Conservation (phyloP, 495 filamentous ascomycete genomes). For the Bombardia bombarda region DNA sequence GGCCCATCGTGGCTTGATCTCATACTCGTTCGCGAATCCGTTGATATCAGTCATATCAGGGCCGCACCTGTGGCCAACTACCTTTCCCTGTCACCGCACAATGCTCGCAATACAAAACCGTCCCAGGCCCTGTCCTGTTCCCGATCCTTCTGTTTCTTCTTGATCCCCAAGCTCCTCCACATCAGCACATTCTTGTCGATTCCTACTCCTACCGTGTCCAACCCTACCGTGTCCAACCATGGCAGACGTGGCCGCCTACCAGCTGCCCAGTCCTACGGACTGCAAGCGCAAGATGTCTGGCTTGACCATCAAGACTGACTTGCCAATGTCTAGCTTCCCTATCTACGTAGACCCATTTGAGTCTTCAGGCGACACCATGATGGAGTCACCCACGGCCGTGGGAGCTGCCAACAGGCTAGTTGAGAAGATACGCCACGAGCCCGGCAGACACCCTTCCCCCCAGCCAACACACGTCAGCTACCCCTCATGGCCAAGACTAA, state of each 20-base stretch:
- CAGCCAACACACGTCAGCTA: constrained; percentile 84
- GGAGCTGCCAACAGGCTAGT: constrained; percentile 27
- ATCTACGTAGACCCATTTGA: constrained; percentile 30
- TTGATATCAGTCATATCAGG: constrained; percentile 6
- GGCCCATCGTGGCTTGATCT: constrained; percentile 6
- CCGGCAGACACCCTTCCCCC: constrained; percentile 62
- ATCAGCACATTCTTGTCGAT: too few species aligned
- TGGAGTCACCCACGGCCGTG: constrained; percentile 13
- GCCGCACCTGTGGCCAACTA: constrained; percentile 12
- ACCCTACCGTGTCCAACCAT: constrained; percentile 14
- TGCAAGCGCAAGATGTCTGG: constrained; percentile 20
- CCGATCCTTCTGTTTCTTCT: neutral
- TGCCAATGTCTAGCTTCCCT: constrained; percentile 32
- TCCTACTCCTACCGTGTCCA: too few species aligned
- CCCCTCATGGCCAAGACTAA: constrained; percentile 49
- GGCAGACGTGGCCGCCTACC: constrained; percentile 13
- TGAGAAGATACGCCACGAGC: constrained; percentile 21
- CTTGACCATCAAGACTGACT: constrained; percentile 38
- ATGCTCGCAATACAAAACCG: constrained; percentile 2
- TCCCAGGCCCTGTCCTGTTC: neutral
- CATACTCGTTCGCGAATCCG: too few species aligned
- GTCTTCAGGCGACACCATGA: constrained; percentile 27
- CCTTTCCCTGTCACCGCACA: constrained; percentile 1
- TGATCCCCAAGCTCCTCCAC: too few species aligned
- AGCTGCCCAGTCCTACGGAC: constrained; percentile 9